Evolutionary conservation across 768 basidiomycete genomes (phyloP).

Genomic region (Coprinopsis cinerea): DNA sequence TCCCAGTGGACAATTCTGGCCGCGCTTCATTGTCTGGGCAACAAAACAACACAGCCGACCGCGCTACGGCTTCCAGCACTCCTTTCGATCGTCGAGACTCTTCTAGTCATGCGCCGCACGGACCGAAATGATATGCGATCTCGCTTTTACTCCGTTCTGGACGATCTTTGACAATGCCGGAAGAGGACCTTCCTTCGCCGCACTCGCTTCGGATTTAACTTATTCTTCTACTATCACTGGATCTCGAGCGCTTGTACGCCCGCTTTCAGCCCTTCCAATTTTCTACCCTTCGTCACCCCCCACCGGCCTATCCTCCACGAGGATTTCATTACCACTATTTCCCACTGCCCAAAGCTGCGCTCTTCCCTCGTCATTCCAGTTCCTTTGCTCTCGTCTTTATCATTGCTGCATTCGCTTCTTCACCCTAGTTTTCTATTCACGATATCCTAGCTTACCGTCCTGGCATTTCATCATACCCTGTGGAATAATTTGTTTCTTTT

Average conservation of each 20-base stretch:
- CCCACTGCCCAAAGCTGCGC: not conserved
- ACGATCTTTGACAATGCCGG: not conserved
- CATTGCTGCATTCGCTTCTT: slow-evolving; percentile 13
- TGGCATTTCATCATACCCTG: slow-evolving; percentile 6
- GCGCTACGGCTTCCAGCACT: not conserved
- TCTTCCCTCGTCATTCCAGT: slow-evolving; percentile 1
- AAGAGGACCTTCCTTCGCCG: too few species aligned
- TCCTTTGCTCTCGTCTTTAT: slow-evolving; percentile 11
- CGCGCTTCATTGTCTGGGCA: not conserved
- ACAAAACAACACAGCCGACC: not conserved
- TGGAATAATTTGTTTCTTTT: slow-evolving; percentile 7
- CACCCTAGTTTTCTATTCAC: slow-evolving; percentile 1
- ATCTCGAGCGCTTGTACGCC: too few species aligned
- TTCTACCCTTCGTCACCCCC: not conserved
- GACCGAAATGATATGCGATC: too few species aligned
- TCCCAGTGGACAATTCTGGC: not conserved
- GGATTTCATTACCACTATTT: not conserved
- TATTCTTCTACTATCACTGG: too few species aligned
- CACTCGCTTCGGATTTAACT: too few species aligned
- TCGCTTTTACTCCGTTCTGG: not conserved
- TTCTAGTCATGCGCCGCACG: too few species aligned
- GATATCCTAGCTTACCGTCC: not conserved
- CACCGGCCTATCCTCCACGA: not conserved
- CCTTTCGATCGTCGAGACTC: too few species aligned
- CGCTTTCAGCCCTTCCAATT: too few species aligned